Evolutionary conservation across 2,329 filamentous ascomycete species (phyloP), one percentile per base, ranked within the genome.

Genomic region (Tolypocladium ovalisporum): DNA sequence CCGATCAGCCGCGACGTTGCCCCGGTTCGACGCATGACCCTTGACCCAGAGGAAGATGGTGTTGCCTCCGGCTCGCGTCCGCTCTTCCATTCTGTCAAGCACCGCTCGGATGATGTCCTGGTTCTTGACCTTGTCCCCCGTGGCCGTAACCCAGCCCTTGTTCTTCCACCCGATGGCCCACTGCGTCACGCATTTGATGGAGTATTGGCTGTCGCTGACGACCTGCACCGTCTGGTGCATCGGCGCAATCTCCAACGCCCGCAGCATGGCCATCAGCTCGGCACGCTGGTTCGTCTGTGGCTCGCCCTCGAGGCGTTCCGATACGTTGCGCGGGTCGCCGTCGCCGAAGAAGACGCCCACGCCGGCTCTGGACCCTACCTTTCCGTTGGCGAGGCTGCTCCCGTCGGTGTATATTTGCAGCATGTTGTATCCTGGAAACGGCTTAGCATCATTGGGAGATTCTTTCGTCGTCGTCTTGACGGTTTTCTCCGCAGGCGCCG

Each of bases 251-350:
- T 97, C 85, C 27, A 97, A 78, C 0, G 92, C 92, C 58, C 92
- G 87, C 35, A 89, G 77, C 61, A 97, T 87, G 9, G 91, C 94
- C 29, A 89, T 92, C 58, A 99, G 78, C 74, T 99, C 94, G n/a
- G 93, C 94, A 3, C 94, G 88, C 71, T 97, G 90, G 69, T 99
- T 99, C 1, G 94, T 97, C 73, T 97, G 94, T 12, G 79, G 78
- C 19, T 80, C 76, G 54, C 90, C 90, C 55, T 79, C 73, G 2
- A 97, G 81, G 4, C 85, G 84, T 71, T 95, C 91, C 15, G 89
- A 89, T 29, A 96, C 69, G 67, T 86, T 86, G 62, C 84, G 78
- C 34, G 73, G 61, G 66, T 88, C 85, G 2, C 70, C 70, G 22
- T 69, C 64, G 7, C 83, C 84, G 64, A 88, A 88, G 64, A 71